Evolutionary conservation across 192 early-diverging fungal species (phyloP).

Genomic region (Chytriomyces hyalinus): DNA sequence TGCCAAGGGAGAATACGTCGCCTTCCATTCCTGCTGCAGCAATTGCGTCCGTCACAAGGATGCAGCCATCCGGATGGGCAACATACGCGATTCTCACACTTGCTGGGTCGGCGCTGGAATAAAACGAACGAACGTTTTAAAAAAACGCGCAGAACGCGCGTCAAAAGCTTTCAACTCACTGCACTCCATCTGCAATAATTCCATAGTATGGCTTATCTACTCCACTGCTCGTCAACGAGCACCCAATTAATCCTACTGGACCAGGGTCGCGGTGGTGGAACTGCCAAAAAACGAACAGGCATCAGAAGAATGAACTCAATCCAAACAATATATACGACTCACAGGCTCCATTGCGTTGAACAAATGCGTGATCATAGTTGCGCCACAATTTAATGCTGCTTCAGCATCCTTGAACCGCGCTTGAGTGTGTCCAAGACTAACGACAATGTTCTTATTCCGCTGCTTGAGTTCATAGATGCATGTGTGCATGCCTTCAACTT

Average conservation of each 20-base stretch:
- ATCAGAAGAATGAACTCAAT: too few relatives aligned
- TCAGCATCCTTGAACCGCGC: slow-evolving; percentile 25
- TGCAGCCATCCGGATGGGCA: slow-evolving; percentile 75
- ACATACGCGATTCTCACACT: slow-evolving; percentile 78
- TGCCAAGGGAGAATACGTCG: slow-evolving; percentile 72
- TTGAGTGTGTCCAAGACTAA: slow-evolving; percentile 61
- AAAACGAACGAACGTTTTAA: not conserved
- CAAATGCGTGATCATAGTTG: slow-evolving; percentile 78
- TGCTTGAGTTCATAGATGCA: slow-evolving; percentile 69
- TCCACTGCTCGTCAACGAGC: slow-evolving; percentile 5
- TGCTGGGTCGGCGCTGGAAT: slow-evolving; percentile 14
- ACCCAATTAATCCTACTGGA: slow-evolving; percentile 77
- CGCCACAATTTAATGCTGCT: slow-evolving; percentile 34
- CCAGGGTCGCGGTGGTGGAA: slow-evolving; percentile 91
- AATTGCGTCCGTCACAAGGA: slow-evolving; percentile 86
- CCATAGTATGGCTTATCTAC: slow-evolving; percentile 76
- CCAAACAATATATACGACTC: slow-evolving; percentile 10
- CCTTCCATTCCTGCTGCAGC: slow-evolving; percentile 73
- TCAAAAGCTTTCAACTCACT: slow-evolving; percentile 52
- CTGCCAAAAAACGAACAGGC: slow-evolving; percentile 12
- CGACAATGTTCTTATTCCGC: slow-evolving; percentile 59
- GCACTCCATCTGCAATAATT: slow-evolving; percentile 83
- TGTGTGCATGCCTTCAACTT: slow-evolving; percentile 73
- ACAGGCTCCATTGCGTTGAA: slow-evolving; percentile 83
- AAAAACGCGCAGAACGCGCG: too few relatives aligned